These are phyloP conservation scores for Jaltomata sinuosa DNA, from an alignment of 257 asterid species.

Conservation along the genomic window DNA sequence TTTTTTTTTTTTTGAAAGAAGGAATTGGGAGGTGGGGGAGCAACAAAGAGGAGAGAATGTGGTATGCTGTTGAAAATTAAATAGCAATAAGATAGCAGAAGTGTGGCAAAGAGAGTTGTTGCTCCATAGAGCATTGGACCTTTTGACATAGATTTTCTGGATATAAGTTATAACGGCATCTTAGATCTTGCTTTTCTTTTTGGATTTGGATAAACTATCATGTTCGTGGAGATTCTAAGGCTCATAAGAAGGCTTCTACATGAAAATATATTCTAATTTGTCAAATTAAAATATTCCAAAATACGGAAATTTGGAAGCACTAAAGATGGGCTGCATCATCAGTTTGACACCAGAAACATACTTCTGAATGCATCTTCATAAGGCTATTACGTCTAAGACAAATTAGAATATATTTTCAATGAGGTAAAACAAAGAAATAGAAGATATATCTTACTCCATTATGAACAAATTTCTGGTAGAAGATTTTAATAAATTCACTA, in stretches of 20 bases:
- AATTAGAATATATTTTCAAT: not conserved
- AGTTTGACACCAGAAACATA: not conserved
- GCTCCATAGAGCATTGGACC: not conserved
- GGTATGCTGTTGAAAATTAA: too few species aligned
- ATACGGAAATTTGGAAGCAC: not conserved
- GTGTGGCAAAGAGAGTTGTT: not conserved
- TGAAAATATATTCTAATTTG: not conserved
- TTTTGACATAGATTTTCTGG: not conserved
- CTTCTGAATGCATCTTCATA: not conserved
- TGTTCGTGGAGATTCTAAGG: not conserved
- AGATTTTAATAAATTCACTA: not conserved
- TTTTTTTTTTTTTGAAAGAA: not conserved
- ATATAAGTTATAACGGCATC: not conserved
- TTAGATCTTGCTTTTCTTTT: not conserved
- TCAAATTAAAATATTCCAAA: not conserved
- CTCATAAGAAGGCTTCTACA: not conserved
- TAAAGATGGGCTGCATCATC: not conserved
- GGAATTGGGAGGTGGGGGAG: not conserved
- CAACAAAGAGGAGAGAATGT: not conserved
- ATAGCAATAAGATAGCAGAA: not conserved
- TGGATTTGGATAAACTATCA: not conserved
- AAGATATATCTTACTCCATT: too few species aligned
- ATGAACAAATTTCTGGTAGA: not conserved
- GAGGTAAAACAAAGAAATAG: not conserved
- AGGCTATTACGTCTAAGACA: not conserved